Base-by-base conservation (phyloP, 2,329 filamentous ascomycete species). In the Colletotrichum sp. region DNA sequence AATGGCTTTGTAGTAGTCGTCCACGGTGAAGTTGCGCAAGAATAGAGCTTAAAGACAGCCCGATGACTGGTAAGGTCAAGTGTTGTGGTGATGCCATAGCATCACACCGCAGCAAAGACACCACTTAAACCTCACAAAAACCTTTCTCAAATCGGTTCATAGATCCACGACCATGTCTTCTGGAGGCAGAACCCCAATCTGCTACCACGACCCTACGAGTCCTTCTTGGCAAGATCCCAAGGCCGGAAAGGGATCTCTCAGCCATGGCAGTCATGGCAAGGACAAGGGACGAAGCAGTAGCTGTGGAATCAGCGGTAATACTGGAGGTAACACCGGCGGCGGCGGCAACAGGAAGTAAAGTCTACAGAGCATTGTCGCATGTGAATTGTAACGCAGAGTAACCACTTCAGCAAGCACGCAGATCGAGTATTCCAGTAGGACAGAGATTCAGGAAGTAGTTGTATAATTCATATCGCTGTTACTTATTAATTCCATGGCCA, bases 321-420 rank as follows among this genome's bases (percentile, higher is more conserved):
- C 26, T 13, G 57, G 57, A 7, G 26, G 30, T 7, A 13, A 52
- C 44, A 52, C 44, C 5, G 28, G 26, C 13, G 57, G 57, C 16
- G 57, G 57, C 24, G 57, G 57, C 57, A 30, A 32, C 57, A 60
- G 8, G 44, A 49, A 52, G 44, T 52, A 8, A 52, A 52, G 18
- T n/a, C n/a, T 1, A 0, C 0, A 8, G 2, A 8, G 44, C 3
- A 12, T 52, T 7, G 10, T 52, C 44, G 44, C 44, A 13, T 21
- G 6, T 21, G 44, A 2, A 49, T 21, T 2, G 2, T 49, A 0
- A 21, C 0, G 3, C 44, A 49, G 8, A 44, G 9, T 49, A 21
- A 3, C 10, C 18, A 7, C 44, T 21, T 49, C 6, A 49, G 3
- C 39, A n/a, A 4, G 39, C 18, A 49, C 6, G 15, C 0, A 15